Evolutionary conservation across 1,139 yeast species (phyloP).

Genomic region (Geotrichum siamense): DNA sequence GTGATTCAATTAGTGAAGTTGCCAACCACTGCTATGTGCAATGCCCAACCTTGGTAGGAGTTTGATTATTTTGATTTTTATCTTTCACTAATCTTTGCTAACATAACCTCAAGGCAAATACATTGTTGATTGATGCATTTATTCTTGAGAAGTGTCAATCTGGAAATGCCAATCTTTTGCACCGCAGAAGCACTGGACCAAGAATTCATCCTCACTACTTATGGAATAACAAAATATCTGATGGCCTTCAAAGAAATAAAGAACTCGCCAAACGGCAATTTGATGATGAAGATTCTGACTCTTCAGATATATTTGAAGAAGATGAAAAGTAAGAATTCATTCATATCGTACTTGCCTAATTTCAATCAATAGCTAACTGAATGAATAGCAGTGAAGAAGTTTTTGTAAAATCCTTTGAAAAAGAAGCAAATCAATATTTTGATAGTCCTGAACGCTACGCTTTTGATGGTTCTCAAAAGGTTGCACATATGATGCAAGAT

Average conservation of each 20-base stretch:
- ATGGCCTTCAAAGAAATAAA: too few relatives aligned
- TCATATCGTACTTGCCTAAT: not conserved
- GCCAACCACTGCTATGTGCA: slow-evolving; percentile 19
- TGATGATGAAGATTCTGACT: not conserved
- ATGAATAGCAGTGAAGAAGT: slow-evolving; percentile 6
- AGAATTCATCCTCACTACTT: slow-evolving; percentile 5
- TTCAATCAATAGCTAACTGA: too few relatives aligned
- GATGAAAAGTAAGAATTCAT: too few relatives aligned
- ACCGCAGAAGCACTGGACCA: not conserved
- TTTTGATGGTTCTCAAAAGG: not conserved
- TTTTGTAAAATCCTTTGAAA: slow-evolving; percentile 1
- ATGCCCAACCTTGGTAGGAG: slow-evolving; percentile 22
- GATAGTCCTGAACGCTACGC: slow-evolving; percentile 13
- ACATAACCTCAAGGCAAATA: slow-evolving; percentile 6
- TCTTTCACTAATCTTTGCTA: not conserved
- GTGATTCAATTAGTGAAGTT: slow-evolving; percentile 22
- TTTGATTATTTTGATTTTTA: not conserved
- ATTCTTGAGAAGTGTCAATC: slow-evolving; percentile 8
- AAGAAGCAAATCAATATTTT: slow-evolving; percentile 9
- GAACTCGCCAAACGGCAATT: too few relatives aligned
- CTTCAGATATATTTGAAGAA: not conserved
- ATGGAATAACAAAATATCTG: not conserved
- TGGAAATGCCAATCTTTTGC: not conserved
- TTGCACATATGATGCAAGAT: slow-evolving; percentile 17
- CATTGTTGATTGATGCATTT: slow-evolving; percentile 4